Evolutionary conservation across 768 basidiomycete genomes (phyloP).

Genomic region (Paxillus rubicundulus): DNA sequence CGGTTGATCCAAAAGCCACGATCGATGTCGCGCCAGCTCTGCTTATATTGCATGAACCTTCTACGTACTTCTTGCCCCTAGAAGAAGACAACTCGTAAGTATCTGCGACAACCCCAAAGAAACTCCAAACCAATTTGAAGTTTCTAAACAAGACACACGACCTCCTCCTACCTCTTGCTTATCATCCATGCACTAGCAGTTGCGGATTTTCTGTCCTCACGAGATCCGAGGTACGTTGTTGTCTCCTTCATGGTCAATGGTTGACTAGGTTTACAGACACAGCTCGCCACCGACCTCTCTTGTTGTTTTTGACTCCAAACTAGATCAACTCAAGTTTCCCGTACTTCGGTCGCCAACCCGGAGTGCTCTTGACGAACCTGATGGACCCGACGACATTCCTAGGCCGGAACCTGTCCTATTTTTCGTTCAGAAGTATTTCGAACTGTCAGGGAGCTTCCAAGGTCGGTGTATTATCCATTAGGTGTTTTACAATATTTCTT

Average conservation of each 20-base stretch:
- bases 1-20: constrained; percentile 32
- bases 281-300: constrained; percentile 33
- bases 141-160: constrained; percentile 25
- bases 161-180: constrained; percentile 53
- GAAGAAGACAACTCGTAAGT: constrained; percentile 24
- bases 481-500: not conserved
- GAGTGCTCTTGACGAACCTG: constrained; percentile 13
- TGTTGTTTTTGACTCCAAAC: constrained; percentile 58
- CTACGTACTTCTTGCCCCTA: constrained; percentile 46
- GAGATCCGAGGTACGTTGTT: constrained; percentile 19
- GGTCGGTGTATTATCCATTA: constrained; percentile 34
- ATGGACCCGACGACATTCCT: constrained; percentile 17
- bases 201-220: constrained; percentile 35
- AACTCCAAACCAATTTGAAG: constrained; percentile 1
- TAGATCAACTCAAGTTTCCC: constrained; percentile 52
- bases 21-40: constrained; percentile 44
- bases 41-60: constrained; percentile 61
- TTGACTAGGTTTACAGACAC: constrained; percentile 1
- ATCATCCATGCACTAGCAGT: constrained; percentile 46
- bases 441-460: constrained; percentile 46
- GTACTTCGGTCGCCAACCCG: constrained; percentile 34
- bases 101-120: not conserved
- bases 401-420: constrained; percentile 37
- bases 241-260: not conserved
- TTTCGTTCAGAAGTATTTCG: constrained; percentile 54